These are phyloP conservation scores for Fraxinus quadrangulata DNA, from an alignment of 257 asterid species.

Conservation along the genomic window DNA sequence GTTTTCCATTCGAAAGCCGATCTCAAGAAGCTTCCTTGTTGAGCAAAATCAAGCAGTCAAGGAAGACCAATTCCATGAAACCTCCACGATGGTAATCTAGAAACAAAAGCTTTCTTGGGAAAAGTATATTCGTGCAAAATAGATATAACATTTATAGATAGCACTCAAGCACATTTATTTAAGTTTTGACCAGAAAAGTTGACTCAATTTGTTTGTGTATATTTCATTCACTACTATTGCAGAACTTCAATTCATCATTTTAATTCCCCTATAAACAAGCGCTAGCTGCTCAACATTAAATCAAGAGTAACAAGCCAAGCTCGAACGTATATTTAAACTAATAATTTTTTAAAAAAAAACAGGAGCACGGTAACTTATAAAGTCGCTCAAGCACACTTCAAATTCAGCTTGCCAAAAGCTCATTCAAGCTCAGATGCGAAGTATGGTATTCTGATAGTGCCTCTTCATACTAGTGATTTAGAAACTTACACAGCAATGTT, in stretches of 20 bases:
- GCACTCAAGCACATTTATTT: constrained; percentile 12
- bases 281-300: too few relatives aligned
- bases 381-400: too few relatives aligned
- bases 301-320: not conserved
- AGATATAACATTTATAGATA: constrained; percentile 16
- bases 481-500: not conserved
- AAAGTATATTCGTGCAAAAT: not conserved
- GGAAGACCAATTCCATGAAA: constrained; percentile 2
- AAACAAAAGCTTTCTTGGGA: constrained; percentile 14
- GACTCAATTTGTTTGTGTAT: not conserved
- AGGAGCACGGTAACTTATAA: too few relatives aligned
- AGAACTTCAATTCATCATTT: not conserved
- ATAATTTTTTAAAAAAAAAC: too few relatives aligned
- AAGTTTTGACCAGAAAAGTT: not conserved
- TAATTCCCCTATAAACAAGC: not conserved
- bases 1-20: constrained; percentile 4
- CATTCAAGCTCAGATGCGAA: not conserved
- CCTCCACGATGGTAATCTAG: constrained; percentile 12
- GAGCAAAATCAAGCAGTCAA: constrained; percentile 14
- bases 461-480: not conserved
- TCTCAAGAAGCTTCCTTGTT: constrained; percentile 20
- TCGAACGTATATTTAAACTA: not conserved
- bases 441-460: not conserved
- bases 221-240: not conserved
- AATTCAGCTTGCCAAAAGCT: not conserved